Evolutionary conservation across 345 rosid genomes (phyloP).

Genomic region (Citrus sinensis): DVS_A1.0 CM039166.1:18734001-18734500

Average conservation of each 20-base stretch:
- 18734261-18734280: slow-evolving; percentile 94
- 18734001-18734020: slow-evolving; percentile 87
- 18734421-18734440: slow-evolving; percentile 30
- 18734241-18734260: slow-evolving; percentile 97
- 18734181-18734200: slow-evolving; percentile 90
- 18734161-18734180: slow-evolving; percentile 83
- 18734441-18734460: neutral
- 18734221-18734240: slow-evolving; percentile 75
- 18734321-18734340: slow-evolving; percentile 95
- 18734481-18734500: neutral
- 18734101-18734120: slow-evolving; percentile 55
- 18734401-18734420: slow-evolving; percentile 29
- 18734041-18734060: slow-evolving; percentile 53
- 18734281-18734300: slow-evolving; percentile 87
- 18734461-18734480: neutral
- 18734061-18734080: slow-evolving; percentile 74
- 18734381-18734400: slow-evolving; percentile 33
- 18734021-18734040: slow-evolving; percentile 57
- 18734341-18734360: slow-evolving; percentile 92
- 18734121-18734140: slow-evolving; percentile 73
- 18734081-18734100: slow-evolving; percentile 72
- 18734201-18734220: slow-evolving; percentile 77
- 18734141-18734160: slow-evolving; percentile 77
- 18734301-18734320: slow-evolving; percentile 86
- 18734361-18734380: slow-evolving; percentile 40